These are phyloP conservation scores for Chamaecyparis obtusa DNA, from an alignment of 75 land plant species.

Conservation along the genomic window DNA sequence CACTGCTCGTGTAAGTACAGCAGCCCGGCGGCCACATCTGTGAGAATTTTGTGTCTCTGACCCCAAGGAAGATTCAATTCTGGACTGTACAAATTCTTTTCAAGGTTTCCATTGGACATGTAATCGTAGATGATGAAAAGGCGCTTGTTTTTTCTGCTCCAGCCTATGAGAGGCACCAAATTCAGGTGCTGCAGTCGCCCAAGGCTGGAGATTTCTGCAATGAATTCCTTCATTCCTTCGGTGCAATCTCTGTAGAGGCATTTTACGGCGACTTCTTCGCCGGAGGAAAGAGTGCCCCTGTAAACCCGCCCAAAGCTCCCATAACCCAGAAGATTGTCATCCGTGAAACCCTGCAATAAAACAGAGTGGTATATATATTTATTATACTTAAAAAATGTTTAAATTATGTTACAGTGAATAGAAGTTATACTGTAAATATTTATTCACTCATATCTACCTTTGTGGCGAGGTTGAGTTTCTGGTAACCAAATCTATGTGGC, in stretches of 20 bases:
- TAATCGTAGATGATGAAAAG: conserved; percentile 57
- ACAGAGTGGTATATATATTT: neutral
- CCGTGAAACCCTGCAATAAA: neutral
- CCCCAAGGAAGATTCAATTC: conserved; percentile 11
- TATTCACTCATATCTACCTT: no score
- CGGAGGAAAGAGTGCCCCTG: conserved; percentile 16
- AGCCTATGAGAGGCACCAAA: conserved; percentile 43
- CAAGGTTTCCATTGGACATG: conserved; percentile 44
- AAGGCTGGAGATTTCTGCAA: neutral
- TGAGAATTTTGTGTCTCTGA: conserved; percentile 12
- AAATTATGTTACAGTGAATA: no score
- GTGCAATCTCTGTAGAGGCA: neutral
- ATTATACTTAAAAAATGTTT: no score
- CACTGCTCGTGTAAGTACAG: conserved; percentile 24
- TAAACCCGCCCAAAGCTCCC: conserved; percentile 59
- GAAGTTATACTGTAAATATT: no score
- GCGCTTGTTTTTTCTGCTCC: conserved; percentile 29
- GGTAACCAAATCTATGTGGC: no score
- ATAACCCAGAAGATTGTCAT: neutral
- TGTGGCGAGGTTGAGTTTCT: no score
- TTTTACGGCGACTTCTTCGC: neutral
- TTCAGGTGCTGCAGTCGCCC: conserved; percentile 39
- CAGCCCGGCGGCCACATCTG: conserved; percentile 18
- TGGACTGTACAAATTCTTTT: conserved; percentile 7
- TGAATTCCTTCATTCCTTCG: neutral